Evolutionary conservation across 768 basidiomycete genomes (phyloP).

Genomic region (Fomitopsis serialis): DNA sequence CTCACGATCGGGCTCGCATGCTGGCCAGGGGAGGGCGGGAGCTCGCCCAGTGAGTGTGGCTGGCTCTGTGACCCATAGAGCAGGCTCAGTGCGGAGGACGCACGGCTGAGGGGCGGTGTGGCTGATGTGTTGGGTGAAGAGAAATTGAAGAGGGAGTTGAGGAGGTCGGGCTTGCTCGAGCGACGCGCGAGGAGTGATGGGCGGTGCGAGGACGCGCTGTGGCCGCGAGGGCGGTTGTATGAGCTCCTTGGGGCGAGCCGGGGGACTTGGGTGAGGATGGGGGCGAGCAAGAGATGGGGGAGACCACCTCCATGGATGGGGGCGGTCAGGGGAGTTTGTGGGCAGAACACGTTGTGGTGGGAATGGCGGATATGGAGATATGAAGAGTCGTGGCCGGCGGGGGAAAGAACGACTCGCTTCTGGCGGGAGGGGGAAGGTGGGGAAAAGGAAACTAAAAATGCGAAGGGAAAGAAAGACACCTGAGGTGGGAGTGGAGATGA

Average conservation of each 20-base stretch:
- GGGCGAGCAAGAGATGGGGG: conserved; percentile 2
- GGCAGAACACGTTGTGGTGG: conserved; percentile 1
- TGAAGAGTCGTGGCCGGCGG: not conserved
- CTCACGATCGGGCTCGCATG: conserved; percentile 4
- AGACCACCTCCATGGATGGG: conserved; percentile 11
- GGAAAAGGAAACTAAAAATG: not conserved
- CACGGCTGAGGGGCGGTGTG: not conserved
- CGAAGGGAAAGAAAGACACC: not conserved
- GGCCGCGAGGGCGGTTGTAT: not conserved
- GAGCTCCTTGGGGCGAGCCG: not conserved
- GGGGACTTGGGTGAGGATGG: not conserved
- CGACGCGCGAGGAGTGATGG: conserved; percentile 15
- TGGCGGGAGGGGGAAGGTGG: not conserved
- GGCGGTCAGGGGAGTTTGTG: not conserved
- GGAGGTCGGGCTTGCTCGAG: conserved; percentile 9
- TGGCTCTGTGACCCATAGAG: not conserved
- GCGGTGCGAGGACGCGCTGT: not conserved
- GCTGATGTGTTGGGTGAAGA: conserved; percentile 7
- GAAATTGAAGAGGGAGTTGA: conserved; percentile 3
- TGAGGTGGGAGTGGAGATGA: not conserved
- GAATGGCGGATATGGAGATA: not conserved
- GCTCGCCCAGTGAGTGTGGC: not conserved
- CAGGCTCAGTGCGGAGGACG: not conserved
- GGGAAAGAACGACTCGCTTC: not conserved
- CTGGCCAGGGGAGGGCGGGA: not conserved